These are phyloP conservation scores for Cladosporium colombiae DNA, from an alignment of 2,329 filamentous ascomycete genomes.

Conservation along the genomic window DNA sequence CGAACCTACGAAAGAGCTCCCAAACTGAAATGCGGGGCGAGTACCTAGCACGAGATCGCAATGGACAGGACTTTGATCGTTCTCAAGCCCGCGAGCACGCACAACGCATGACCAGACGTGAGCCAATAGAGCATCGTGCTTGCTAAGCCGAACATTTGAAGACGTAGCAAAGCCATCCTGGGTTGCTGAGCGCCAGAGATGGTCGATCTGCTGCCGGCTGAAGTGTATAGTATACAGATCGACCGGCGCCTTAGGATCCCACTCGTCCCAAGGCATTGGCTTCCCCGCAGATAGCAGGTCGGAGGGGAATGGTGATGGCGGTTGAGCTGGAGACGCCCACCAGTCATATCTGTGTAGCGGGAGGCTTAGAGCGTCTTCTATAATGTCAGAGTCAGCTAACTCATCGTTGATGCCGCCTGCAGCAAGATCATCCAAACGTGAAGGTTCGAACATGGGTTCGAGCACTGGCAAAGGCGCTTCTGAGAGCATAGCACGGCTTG, in stretches of 20 bases:
- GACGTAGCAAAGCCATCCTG: background rate
- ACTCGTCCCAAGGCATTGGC: constrained; percentile 11
- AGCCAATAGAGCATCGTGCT: constrained; percentile 18
- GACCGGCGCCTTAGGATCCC: constrained; percentile 7
- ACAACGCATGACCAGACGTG: constrained; percentile 21
- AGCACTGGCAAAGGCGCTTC: constrained; percentile 5
- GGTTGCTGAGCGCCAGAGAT: constrained; percentile 3
- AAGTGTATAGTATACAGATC: constrained; percentile 16
- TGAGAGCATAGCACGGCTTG: constrained; percentile 11
- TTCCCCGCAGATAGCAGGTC: background rate
- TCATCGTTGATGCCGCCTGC: constrained; percentile 9
- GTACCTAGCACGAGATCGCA: constrained; percentile 17
- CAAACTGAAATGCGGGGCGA: constrained; percentile 12
- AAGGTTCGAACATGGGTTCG: constrained; percentile 4
- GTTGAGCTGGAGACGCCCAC: constrained; percentile 11
- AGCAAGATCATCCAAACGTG: constrained; percentile 2
- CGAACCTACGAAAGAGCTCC: constrained; percentile 14
- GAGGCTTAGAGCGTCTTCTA: constrained; percentile 7
- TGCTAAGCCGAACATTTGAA: constrained; percentile 7
- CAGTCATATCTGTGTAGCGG: constrained; percentile 20
- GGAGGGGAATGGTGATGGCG: constrained; percentile 4
- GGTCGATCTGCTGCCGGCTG: constrained; percentile 12
- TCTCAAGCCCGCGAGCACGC: constrained; percentile 12
- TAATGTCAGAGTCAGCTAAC: background rate
- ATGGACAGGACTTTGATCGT: constrained; percentile 1